These are phyloP conservation scores for Trichomonascus vanleenenianus DNA, from an alignment of 805 yeast species.

Conservation along the genomic window DNA sequence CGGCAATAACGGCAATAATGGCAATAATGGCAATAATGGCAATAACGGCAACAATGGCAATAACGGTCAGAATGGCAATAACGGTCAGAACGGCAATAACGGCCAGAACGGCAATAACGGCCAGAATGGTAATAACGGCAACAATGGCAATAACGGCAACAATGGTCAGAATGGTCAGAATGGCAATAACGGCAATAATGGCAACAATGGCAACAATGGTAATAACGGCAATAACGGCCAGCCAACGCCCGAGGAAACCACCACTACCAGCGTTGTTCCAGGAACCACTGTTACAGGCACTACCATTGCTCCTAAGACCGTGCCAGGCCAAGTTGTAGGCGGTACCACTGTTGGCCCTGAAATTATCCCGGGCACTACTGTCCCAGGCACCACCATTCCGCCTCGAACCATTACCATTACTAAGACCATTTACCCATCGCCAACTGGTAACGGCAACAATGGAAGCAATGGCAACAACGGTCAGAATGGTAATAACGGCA, in stretches of 20 bases:
- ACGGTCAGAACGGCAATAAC: background rate
- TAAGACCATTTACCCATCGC: background rate
- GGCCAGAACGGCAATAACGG: background rate
- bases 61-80: background rate
- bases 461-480: background rate
- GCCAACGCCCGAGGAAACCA: background rate
- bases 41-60: background rate
- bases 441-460: background rate
- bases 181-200: too few relatives aligned
- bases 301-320: background rate
- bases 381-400: constrained; percentile 16
- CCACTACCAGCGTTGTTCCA: constrained; percentile 13
- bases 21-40: background rate
- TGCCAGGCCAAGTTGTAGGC: constrained; percentile 9
- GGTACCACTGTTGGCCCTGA: constrained; percentile 1
- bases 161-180: too few relatives aligned
- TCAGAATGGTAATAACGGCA: background rate
- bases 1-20: background rate
- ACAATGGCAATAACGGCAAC: too few relatives aligned
- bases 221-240: too few relatives aligned
- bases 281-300: constrained; percentile 14
- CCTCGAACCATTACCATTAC: constrained; percentile 12
- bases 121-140: background rate
- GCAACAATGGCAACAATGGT: too few relatives aligned
- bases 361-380: constrained; percentile 13